Conservation (phyloP, 2,329 filamentous ascomycete species). For the Trichoderma sp. region DNA sequence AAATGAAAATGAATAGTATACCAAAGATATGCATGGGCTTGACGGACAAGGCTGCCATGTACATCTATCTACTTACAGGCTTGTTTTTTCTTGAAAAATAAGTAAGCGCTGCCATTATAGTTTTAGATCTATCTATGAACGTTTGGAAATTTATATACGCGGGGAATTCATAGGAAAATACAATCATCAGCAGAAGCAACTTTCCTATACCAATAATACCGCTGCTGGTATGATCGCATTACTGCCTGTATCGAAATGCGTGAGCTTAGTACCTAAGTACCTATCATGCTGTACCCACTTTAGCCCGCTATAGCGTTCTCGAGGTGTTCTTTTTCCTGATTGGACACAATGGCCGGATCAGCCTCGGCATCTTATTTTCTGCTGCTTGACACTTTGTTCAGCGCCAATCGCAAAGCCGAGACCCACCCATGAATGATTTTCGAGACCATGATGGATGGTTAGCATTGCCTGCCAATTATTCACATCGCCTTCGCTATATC, state of each 20-base stretch:
- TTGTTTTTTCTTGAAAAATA: background rate
- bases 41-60: background rate
- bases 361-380: background rate
- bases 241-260: background rate
- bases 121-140: background rate
- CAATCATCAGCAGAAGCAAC: background rate
- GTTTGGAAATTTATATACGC: background rate
- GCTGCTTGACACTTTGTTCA: background rate
- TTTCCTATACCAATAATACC: background rate
- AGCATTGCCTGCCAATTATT: background rate
- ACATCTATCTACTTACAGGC: background rate
- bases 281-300: background rate
- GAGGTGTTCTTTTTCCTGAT: background rate
- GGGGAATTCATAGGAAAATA: background rate
- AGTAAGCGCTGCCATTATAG: background rate
- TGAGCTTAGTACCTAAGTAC: background rate
- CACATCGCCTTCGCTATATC: background rate
- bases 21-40: background rate
- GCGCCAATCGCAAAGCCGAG: slow-evolving; percentile 8
- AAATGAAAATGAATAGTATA: background rate
- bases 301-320: background rate
- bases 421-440: slow-evolving; percentile 1
- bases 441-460: slow-evolving; percentile 4
- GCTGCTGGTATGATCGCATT: background rate
- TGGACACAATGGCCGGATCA: background rate